Evolutionary conservation across 1,284 basidiomycete genomes (phyloP), one percentile per base, ranked within the genome.

Genomic region (Moesziomyces parantarcticus): DNA sequence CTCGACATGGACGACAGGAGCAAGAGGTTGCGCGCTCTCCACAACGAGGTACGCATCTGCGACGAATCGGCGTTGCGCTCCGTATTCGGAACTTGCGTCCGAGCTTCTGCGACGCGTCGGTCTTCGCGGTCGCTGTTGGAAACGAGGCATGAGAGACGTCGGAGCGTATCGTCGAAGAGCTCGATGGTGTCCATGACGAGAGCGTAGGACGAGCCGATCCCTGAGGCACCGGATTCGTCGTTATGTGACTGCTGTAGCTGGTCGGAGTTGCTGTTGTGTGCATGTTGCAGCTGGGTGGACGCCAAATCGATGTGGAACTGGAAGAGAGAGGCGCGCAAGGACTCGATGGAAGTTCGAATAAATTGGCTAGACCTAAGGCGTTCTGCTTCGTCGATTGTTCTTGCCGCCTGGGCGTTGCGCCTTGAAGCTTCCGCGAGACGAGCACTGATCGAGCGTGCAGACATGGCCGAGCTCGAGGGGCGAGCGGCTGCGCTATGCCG

Each of bases 151-250:
- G 64, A 66, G 5, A 66, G 51, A n/a, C 58, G 58, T 22, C 64
- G 64, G 11, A 66, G 64, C 11, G 58, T 66, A 39, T 66, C 64
- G 41, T 66, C 64, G 53, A 66, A 66, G 10, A 66, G 49, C 49
- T 66, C 64, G 50, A 66, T 66, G 10, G 64, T 66, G 58, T 66
- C 53, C 64, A 66, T 66, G 34, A 66, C 64, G 6, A 66, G 53
- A 5, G 64, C 64, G 20, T 56, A 66, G 5, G 63, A 59, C 6
- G 58, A 34, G 22, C 53, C 49, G 10, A 66, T 52, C 21, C 59
- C 53, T 6, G 49, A 39, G 5, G 26, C 26, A n/a, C 40, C 40
- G 6, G 50, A n/a, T 0, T 46, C 18, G 5, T 39, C 5, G 36
- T 16, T 39, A 14, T 6, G 16, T 7, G 36, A 18, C 36, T 16